Evolutionary conservation across 495 filamentous ascomycete genomes (phyloP), one percentile per base, ranked within the genome.

Genomic region (Neurospora intermedia): DNA sequence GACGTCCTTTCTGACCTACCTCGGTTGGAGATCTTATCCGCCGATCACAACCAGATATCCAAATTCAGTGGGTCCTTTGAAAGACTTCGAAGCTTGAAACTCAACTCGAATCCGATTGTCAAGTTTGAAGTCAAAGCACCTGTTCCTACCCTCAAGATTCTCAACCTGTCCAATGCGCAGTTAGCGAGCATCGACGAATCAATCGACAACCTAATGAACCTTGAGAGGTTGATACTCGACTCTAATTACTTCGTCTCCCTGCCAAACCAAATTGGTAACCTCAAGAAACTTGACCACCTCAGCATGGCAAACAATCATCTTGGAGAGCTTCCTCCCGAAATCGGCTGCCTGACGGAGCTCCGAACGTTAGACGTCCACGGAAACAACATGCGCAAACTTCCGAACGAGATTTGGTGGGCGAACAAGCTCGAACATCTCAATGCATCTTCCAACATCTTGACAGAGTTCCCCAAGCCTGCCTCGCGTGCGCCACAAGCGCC

Each of bases 171-270:
- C 9, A 92, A 90, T 35, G 92, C 89, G 13, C 97, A 98, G 80
- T 86, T 99, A 48, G 90, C 93, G 1, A 91, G 92, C 73, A 87
- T 99, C 35, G 95, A 98, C 76, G 88, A 89, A 48, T 86, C 95
- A 16, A 98, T 97, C 79, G 91, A 93, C 74, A 93, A 94, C 80
- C 87, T 98, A 81, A 87, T 91, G 23, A 95, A 93, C 78, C 80
- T 98, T 69, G 91, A 93, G 48, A 93, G 94, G 74, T 87, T 99
- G 27, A 89, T 94, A 46, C 85, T 99, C 23, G 95, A 98, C 80
- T 94, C 93, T 78, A 99, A 99, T 76, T 96, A 98, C 80, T 94
- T 98, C 75, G 92, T 94, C 6, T 94, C 93, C 3, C 84, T 98
- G 42, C 94, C 94, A 0, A 85, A 86, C 69, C 90, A 94, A 69